Base-by-base conservation (phyloP, 1,139 yeast genomes). In the Candida glucosophila region DNA sequence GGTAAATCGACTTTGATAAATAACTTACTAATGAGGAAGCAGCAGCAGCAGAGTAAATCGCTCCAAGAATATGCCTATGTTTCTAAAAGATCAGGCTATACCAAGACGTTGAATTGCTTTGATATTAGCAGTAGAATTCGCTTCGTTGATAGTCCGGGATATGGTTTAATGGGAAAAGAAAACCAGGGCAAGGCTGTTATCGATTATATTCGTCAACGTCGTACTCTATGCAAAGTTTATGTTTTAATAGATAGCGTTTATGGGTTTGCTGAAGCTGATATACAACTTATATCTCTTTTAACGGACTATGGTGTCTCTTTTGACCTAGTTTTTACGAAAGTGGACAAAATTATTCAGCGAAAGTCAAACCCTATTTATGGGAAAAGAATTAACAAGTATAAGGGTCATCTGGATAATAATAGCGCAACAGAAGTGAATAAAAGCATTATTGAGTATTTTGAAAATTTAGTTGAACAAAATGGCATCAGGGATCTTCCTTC, bases 101-200 rank as follows among this genome's bases (percentile, higher is more conserved):
- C 96, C 2, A 75, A 77, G 40, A 76, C 90, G 4, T 52, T 85
- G 43, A 81, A 80, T 41, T 76, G 83, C 36, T 85, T 66, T 50
- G 78, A 74, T 30, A 53, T 83, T 12, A 79, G 79, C 1, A 68
- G 72, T 24, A 59, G 66, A 32, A 58, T 85, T 24, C 56, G 85
- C 31, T 43, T 85, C 5, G 68, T 85, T 2, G 96, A 85, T 45
- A 72, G 85, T 19, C 95, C 96, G 0, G 96, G 96, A 1, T 85
- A 85, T 44, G 96, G 96, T 3, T 59, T 52, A 14, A 69, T 59
- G 39, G 86, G 77, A 3, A 63, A 63, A 14, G 46, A 43, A n/a
- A 52, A 59, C 34, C 94, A 85, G 44, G 95, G 95, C 1, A 53
- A 67, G 27, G 61, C 77, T 24, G 79, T 80, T 1, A 44, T 74